Base-by-base conservation (phyloP, 148 eudicot genomes). In the Chenopodium quinoa region DNA sequence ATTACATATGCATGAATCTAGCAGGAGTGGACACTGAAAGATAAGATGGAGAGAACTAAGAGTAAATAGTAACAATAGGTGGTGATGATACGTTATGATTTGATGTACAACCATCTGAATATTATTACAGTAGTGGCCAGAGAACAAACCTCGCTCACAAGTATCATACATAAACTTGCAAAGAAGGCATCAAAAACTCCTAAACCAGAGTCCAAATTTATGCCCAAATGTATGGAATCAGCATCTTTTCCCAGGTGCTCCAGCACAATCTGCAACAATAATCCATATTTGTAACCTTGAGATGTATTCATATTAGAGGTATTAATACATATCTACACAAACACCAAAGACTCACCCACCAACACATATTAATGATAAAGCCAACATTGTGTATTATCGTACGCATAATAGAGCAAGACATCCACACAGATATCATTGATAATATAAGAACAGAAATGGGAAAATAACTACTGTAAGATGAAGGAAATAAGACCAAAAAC, bases 101-200 rank as follows among this genome's bases (percentile, higher is more conserved):
- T 40, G 22, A 56, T 56, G 22, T 29, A 74, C 17, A 27, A 40
- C 40, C 0, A 25, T 23, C 11, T 54, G 54, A 23, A 65, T 27
- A 52, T 20, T 27, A 32, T 47, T 4, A 65, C 31, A 19, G 20
- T 32, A 72, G 17, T 4, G 78, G 50, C 17, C 50, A 40, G 78
- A 65, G 76, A n/a, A 89, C 93, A 82, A 77, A 96, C 99, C 99
- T 93, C 99, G 74, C 98, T 96, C 87, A 96, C 98, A 84, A 96
- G 85, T 79, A 96, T 96, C 93, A 96, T 96, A 20, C 95, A 93
- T 66, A 93, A 90, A 88, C 99, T 96, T 46, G 98, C 98, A 82
- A 96, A 90, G 86, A 96, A 92, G 29, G 97, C 98, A 90, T 96
- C 98, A 66, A 96, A 85, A 68, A 90, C 86, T 64, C 99, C 97